These are phyloP conservation scores for Rhodotorula sp. DNA, from an alignment of 1,284 basidiomycete species.

Conservation along the genomic window DNA sequence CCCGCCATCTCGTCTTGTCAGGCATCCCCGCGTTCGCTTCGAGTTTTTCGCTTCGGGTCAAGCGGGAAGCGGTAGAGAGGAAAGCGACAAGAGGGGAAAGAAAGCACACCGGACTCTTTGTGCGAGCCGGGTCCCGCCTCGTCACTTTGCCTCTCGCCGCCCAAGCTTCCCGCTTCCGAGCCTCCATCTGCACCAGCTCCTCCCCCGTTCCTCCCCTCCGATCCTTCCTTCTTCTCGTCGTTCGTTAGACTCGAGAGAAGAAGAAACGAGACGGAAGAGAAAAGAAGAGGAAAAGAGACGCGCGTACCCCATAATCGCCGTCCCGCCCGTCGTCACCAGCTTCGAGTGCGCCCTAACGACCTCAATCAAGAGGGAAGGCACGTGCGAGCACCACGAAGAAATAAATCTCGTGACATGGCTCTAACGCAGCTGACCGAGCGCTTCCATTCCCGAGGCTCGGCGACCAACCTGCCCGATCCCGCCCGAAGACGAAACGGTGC, in stretches of 20 bases:
- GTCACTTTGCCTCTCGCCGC: too few relatives aligned
- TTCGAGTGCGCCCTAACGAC: constrained; percentile 15
- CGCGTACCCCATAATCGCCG: too few relatives aligned
- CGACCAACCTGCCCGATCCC: neutral
- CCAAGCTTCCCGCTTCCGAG: neutral
- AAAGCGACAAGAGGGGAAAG: too few relatives aligned
- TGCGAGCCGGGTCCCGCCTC: too few relatives aligned
- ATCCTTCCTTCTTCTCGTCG: too few relatives aligned
- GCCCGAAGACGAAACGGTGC: neutral
- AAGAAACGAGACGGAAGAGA: neutral
- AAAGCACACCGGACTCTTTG: too few relatives aligned
- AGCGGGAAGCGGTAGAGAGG: too few relatives aligned
- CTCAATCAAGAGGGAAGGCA: constrained; percentile 11
- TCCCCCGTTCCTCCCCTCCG: too few relatives aligned
- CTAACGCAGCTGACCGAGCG: constrained; percentile 10
- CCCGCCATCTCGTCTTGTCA: too few relatives aligned
- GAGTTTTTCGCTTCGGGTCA: too few relatives aligned
- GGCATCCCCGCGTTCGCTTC: too few relatives aligned
- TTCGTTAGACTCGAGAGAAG: neutral
- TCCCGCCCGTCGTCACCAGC: neutral
- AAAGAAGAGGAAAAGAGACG: neutral
- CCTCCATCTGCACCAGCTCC: neutral
- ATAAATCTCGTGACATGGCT: constrained; percentile 3
- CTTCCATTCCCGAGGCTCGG: neutral
- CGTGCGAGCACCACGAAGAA: constrained; percentile 7